Conservation (phyloP, 1,139 yeast genomes). For the Taiozyma sp. region DNA sequence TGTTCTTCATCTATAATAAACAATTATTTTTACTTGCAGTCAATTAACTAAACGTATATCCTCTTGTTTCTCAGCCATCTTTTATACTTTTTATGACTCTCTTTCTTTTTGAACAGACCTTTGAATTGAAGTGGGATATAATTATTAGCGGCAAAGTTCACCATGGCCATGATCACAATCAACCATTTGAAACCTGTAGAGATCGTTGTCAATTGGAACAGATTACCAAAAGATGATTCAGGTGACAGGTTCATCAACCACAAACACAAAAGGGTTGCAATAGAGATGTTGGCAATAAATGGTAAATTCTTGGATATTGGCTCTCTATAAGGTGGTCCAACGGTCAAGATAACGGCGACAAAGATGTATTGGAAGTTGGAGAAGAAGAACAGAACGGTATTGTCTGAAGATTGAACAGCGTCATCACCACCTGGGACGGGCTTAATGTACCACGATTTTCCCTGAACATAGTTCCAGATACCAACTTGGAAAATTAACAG, state of each 20-base stretch:
- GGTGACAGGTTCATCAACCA: constrained; percentile 45
- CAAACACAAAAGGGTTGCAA: constrained; percentile 44
- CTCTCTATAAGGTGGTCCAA: constrained; percentile 94
- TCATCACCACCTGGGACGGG: constrained; percentile 87
- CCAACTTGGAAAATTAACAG: constrained; percentile 58
- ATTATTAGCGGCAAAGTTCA: constrained; percentile 42
- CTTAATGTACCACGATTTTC: constrained; percentile 66
- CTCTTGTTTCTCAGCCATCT: constrained; percentile 22
- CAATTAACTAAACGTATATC: constrained; percentile 8
- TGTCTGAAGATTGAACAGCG: constrained; percentile 82
- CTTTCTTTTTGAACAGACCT: constrained; percentile 27
- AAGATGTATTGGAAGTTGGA: constrained; percentile 88
- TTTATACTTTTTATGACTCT: constrained; percentile 33
- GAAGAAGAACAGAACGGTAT: constrained; percentile 73
- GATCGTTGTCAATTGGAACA: constrained; percentile 72
- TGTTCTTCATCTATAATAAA: no score
- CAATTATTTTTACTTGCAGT: no score
- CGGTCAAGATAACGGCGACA: constrained; percentile 74
- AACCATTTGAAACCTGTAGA: constrained; percentile 44
- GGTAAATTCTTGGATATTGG: constrained; percentile 65
- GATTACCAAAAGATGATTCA: constrained; percentile 48
- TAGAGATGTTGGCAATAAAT: constrained; percentile 55
- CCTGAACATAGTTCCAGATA: constrained; percentile 58
- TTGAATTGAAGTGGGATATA: constrained; percentile 29
- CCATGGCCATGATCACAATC: constrained; percentile 39